Conservation (phyloP, 2,329 filamentous ascomycete genomes). For the Aspergillus tamarii region DNA sequence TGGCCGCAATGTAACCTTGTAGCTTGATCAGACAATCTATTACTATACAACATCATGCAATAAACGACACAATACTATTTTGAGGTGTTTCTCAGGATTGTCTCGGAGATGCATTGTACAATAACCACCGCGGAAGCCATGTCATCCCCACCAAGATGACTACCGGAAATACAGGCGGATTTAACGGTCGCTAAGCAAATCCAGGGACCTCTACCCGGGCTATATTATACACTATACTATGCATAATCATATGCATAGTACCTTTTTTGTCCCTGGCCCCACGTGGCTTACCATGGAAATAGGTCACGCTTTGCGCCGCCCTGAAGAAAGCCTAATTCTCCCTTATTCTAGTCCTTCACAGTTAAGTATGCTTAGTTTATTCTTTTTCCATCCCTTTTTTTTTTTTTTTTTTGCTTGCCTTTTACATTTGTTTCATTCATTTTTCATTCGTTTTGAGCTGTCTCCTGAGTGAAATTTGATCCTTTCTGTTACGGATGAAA, state of each 20-base stretch:
- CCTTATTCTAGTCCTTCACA: not conserved
- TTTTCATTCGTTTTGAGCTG: fast-evolving
- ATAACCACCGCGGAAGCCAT: not conserved
- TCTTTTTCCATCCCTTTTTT: too few species aligned
- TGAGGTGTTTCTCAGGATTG: not conserved
- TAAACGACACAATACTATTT: not conserved
- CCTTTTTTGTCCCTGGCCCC: not conserved
- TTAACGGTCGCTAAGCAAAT: not conserved
- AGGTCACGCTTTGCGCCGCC: not conserved
- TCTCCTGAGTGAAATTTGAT: too few species aligned
- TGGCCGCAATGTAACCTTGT: too few species aligned
- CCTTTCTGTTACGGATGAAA: too few species aligned
- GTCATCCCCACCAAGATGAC: not conserved
- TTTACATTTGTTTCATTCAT: too few species aligned
- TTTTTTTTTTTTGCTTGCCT: too few species aligned
- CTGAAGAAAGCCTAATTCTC: not conserved
- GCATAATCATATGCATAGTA: not conserved
- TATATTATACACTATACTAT: not conserved
- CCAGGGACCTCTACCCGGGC: not conserved
- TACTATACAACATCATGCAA: not conserved
- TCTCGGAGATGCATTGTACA: not conserved
- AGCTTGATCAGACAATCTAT: not conserved
- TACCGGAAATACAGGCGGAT: not conserved
- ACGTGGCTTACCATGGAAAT: not conserved
- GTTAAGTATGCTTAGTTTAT: too few species aligned